Evolutionary conservation across 768 basidiomycete genomes (phyloP).

Genomic region (Agrocybe praecox): DNA sequence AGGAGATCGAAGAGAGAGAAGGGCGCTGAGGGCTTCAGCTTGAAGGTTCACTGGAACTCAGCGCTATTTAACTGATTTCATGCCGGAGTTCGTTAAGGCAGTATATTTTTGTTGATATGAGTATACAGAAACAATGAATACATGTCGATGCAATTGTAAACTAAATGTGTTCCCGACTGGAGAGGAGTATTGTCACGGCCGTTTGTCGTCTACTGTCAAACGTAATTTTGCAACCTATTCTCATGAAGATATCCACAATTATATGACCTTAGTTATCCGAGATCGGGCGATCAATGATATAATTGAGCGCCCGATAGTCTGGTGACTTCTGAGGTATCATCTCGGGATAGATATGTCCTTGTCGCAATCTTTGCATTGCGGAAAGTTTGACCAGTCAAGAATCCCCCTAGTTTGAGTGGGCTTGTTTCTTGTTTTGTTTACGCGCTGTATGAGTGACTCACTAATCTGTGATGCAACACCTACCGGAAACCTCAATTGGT

Average conservation of each 20-base stretch:
- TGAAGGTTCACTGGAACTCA: no score
- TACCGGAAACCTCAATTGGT: conserved; percentile 5
- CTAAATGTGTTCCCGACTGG: background rate
- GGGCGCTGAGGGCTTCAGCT: no score
- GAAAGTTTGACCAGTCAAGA: no score
- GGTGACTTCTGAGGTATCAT: background rate
- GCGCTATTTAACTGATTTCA: no score
- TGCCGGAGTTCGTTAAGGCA: no score
- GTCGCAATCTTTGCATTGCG: no score
- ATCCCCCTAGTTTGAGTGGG: background rate
- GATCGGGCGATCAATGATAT: background rate
- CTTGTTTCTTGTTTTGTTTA: background rate
- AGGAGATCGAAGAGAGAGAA: no score
- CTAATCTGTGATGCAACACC: conserved; percentile 6
- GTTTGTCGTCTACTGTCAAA: background rate
- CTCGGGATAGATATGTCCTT: background rate
- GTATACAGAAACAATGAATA: no score
- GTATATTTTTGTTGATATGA: no score
- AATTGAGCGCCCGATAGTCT: background rate
- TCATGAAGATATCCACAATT: background rate
- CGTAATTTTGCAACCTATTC: background rate
- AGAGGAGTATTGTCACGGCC: background rate
- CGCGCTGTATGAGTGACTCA: background rate
- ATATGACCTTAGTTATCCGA: background rate
- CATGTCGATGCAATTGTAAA: background rate